Percentiles rank a stretch among this genome's conserved stretches.
These are phyloP conservation scores for Fraxinus paxiana DNA, from an alignment of 305 asterid species.

Conservation along the genomic window DNA sequence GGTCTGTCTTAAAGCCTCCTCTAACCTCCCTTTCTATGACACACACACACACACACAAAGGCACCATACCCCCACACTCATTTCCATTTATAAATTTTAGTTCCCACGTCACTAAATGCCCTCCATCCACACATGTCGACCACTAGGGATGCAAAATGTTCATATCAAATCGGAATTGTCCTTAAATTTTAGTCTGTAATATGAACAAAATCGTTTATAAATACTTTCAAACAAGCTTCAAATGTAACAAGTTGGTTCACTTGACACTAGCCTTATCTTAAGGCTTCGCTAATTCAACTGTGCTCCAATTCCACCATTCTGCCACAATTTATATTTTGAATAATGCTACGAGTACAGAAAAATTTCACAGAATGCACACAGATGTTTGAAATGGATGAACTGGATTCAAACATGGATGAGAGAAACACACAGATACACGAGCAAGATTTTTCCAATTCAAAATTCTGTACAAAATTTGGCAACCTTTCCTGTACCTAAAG, in stretches of 20 bases:
- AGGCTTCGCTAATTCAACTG: background rate
- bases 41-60: background rate
- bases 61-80: background rate
- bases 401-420: too few relatives aligned
- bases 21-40: slow-evolving; percentile 21
- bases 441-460: too few relatives aligned
- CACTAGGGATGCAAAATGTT: background rate
- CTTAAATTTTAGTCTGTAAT: background rate
- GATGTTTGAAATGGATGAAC: too few relatives aligned
- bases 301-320: background rate
- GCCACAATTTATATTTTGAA: background rate
- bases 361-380: too few relatives aligned
- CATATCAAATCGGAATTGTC: background rate
- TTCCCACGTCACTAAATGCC: background rate
- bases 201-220: background rate
- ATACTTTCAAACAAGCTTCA: background rate
- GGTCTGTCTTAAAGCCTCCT: slow-evolving; percentile 46
- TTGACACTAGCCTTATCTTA: background rate
- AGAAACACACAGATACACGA: too few relatives aligned
- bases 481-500: too few relatives aligned
- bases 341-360: too few relatives aligned
- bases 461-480: too few relatives aligned
- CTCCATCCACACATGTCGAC: background rate
- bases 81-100: background rate
- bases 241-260: background rate